These are phyloP conservation scores for Cyclotella baltica DNA, from an alignment of 108 stramenopile species.

Conservation along the genomic window DNA sequence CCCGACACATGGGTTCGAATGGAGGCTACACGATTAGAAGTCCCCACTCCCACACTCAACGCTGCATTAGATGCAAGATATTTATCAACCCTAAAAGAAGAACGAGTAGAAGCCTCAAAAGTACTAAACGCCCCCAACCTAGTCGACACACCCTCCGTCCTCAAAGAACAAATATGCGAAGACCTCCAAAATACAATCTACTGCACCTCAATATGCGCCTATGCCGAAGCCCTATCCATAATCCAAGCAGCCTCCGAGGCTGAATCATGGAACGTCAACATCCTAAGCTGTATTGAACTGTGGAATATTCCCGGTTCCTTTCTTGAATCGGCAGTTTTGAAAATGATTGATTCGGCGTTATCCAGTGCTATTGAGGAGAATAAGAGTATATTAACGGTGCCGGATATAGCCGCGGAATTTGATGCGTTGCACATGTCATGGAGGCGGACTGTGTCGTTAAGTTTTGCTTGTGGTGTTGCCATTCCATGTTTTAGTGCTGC, in stretches of 20 bases:
- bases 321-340: conserved; percentile 85
- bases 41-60: conserved; percentile 83
- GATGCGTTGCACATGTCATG: conserved; percentile 73
- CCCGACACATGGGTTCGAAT: conserved; percentile 91
- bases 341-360: conserved; percentile 82
- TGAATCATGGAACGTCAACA: conserved; percentile 84
- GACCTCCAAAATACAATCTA: conserved; percentile 90
- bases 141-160: conserved; percentile 62
- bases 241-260: conserved; percentile 84
- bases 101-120: conserved; percentile 68
- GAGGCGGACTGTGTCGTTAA: conserved; percentile 88
- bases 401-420: conserved; percentile 73
- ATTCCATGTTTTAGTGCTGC: conserved; percentile 85
- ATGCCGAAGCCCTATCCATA: conserved; percentile 92
- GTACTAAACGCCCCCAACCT: conserved; percentile 70
- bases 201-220: conserved; percentile 90
- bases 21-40: conserved; percentile 85
- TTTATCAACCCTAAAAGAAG: conserved; percentile 78
- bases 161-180: conserved; percentile 81
- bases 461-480: conserved; percentile 82
- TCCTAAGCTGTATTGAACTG: conserved; percentile 84
- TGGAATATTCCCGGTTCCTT: conserved; percentile 95
- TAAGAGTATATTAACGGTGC: conserved; percentile 82
- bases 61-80: conserved; percentile 91
- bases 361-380: conserved; percentile 55